These are phyloP conservation scores for Aaosphaeria arxii DNA, from an alignment of 2,329 filamentous ascomycete species.

Conservation along the genomic window DNA sequence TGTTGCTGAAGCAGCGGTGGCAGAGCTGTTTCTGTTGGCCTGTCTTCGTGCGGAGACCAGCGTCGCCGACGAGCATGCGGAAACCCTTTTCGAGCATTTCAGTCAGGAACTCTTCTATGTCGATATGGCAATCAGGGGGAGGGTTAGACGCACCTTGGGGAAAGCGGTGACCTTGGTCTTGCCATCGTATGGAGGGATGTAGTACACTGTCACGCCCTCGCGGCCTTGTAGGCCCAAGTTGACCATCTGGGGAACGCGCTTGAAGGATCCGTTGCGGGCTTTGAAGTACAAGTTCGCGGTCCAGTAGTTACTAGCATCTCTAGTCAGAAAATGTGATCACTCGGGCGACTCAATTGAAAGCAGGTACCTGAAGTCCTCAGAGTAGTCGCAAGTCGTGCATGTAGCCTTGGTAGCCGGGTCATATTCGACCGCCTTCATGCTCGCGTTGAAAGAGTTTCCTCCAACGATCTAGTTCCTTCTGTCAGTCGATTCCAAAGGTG, in stretches of 20 bases:
- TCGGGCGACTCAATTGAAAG: too few relatives aligned
- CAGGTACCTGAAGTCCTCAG: constrained; percentile 12
- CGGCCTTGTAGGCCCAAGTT: constrained; percentile 19
- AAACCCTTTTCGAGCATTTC: constrained; percentile 10
- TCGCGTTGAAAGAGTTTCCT: constrained; percentile 25
- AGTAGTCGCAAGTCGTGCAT: constrained; percentile 23
- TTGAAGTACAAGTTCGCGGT: constrained; percentile 27
- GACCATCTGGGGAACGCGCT: constrained; percentile 27
- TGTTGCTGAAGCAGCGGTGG: constrained; percentile 44
- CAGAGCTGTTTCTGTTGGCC: constrained; percentile 36
- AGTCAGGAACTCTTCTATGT: background rate
- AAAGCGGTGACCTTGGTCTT: constrained; percentile 34
- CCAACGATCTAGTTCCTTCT: constrained; percentile 20
- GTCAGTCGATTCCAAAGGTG: background rate
- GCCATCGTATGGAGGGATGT: constrained; percentile 28
- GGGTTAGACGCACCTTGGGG: constrained; percentile 1
- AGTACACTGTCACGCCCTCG: constrained; percentile 29
- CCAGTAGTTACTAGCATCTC: constrained; percentile 15
- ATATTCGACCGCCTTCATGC: constrained; percentile 14
- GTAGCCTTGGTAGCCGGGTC: constrained; percentile 15
- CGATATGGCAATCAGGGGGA: background rate
- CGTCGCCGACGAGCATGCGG: constrained; percentile 25
- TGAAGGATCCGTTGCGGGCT: constrained; percentile 23
- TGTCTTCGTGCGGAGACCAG: constrained; percentile 11
- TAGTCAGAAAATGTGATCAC: too few relatives aligned